Evolutionary conservation across 768 basidiomycete species (phyloP), one percentile per base, ranked within the genome.

Genomic region (Lactarius sanguifluus): DNA sequence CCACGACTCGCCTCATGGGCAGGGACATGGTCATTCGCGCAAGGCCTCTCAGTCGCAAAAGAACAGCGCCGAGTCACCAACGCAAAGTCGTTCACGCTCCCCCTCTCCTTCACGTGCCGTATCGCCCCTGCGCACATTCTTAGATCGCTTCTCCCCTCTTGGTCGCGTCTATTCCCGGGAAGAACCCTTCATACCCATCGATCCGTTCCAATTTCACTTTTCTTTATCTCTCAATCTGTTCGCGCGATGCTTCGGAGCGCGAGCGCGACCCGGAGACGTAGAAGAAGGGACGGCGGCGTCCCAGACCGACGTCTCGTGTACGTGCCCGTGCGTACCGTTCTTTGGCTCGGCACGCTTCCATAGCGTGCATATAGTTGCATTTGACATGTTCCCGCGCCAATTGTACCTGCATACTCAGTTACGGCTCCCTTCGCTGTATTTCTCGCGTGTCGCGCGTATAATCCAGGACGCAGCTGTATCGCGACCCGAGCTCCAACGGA

Each of bases 391-490:
- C 18, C 78, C 81, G 0, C 76, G 82, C 28, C 80, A 82, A 68
- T 32, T 75, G 0, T 85, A 84, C 70, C 74, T 83, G 54, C 75
- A 77, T 56, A 52, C 77, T 32, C 83, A 92, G 9, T 80, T 92
- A 20, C 83, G 86, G 18, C 81, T 93, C n/a, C 92, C 91, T 2
- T 83, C 88, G 0, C 79, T 92, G 71, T 93, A 93, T 72, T 93
- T 92, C 75, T 83, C 87, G 3, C 86, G 91, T 3, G 91, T 93
- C 28, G 84, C 89, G 3, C 82, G 85, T 57, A 83, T 92, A 32
- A 92, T 91, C 69, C 83, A 88, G 70, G 89, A 91, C 64, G 90
- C 91, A 2, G 87, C 92, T 62, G 82, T 93, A 59, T 90, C 89
- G 72, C 81, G 81, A 67, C 89, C 86, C 10, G 91, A 93, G 72